A percentile compares a stretch with the other conserved stretches of the same genome.
phyloP scores from a whole-genome alignment of 345 rosid genomes.

The Triadica sebifera region DNA sequence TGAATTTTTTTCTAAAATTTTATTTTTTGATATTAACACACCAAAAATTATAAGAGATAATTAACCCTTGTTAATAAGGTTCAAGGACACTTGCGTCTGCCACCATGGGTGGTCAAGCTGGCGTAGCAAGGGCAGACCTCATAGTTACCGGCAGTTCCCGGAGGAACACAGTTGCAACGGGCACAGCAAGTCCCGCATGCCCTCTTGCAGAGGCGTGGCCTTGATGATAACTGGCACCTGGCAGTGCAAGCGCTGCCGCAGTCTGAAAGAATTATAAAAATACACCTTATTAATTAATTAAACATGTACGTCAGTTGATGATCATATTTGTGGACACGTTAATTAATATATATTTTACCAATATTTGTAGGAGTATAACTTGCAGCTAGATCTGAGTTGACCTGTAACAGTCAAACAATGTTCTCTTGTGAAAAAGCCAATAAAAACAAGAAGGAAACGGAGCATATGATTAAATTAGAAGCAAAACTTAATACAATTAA shows the following conservation, averaged over 20 bases:
- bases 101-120: slow-evolving; percentile 65
- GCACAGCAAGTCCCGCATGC: slow-evolving; percentile 78
- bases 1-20: no score
- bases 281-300: no score
- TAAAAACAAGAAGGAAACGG: no score
- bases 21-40: no score
- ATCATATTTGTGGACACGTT: no score
- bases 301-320: no score
- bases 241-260: slow-evolving; percentile 47
- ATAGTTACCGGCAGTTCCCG: slow-evolving; percentile 65
- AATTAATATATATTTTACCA: slow-evolving; percentile 8
- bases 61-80: not conserved
- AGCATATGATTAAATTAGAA: no score
- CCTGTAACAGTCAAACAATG: slow-evolving; percentile 2
- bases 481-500: no score
- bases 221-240: slow-evolving; percentile 59
- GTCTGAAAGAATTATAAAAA: not conserved
- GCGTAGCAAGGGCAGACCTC: slow-evolving; percentile 68
- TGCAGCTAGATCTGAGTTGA: not conserved
- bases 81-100: slow-evolving; percentile 70
- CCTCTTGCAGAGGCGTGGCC: slow-evolving; percentile 57
- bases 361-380: not conserved
- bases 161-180: slow-evolving; percentile 78
- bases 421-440: no score
- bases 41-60: no score